A percentile compares a stretch with the other conserved stretches of the same genome.
Conservation (phyloP, 1,284 basidiomycete species). For the Cutaneotrichosporon dermatis region DNA sequence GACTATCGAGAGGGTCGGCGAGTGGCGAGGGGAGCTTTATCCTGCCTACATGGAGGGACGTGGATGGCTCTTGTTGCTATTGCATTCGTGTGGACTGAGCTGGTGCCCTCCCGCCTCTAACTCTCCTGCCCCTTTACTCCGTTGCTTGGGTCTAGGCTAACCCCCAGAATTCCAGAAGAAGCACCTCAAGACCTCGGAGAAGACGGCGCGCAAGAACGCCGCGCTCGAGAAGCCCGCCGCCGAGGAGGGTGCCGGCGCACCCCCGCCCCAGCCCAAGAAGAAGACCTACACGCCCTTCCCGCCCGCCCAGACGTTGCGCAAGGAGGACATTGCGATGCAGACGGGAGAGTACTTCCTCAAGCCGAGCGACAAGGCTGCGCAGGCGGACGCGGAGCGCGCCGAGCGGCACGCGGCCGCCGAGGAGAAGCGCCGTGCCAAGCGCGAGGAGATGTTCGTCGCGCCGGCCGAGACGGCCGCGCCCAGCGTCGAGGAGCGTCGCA, state of each 20-base stretch:
- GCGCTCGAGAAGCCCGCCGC: slow-evolving; percentile 28
- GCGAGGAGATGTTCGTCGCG: slow-evolving; percentile 77
- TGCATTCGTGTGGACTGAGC: no score
- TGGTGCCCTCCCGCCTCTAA: no score
- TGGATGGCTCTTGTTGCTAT: no score
- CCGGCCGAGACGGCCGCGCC: slow-evolving; percentile 67
- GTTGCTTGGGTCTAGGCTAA: not conserved
- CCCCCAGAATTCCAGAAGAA: slow-evolving; percentile 74
- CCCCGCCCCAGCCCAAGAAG: slow-evolving; percentile 57
- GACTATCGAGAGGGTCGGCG: not conserved
- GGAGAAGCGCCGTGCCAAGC: slow-evolving; percentile 64
- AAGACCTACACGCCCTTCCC: slow-evolving; percentile 99
- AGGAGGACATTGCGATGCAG: slow-evolving; percentile 92
- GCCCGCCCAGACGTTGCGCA: slow-evolving; percentile 85
- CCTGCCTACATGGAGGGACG: no score
- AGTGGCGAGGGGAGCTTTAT: no score
- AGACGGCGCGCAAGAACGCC: slow-evolving; percentile 81
- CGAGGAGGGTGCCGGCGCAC: slow-evolving; percentile 14
- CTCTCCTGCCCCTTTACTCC: no score
- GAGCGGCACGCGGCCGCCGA: slow-evolving; percentile 69
- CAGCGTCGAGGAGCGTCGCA: slow-evolving; percentile 68
- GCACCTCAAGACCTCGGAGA: slow-evolving; percentile 86
- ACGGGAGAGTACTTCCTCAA: slow-evolving; percentile 98
- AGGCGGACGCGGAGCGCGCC: slow-evolving; percentile 39
- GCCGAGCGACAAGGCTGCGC: slow-evolving; percentile 53